A percentile compares a stretch with the other conserved stretches of the same genome.
Conservation (phyloP, 345 rosid species). For the Brassica nigra region DNA sequence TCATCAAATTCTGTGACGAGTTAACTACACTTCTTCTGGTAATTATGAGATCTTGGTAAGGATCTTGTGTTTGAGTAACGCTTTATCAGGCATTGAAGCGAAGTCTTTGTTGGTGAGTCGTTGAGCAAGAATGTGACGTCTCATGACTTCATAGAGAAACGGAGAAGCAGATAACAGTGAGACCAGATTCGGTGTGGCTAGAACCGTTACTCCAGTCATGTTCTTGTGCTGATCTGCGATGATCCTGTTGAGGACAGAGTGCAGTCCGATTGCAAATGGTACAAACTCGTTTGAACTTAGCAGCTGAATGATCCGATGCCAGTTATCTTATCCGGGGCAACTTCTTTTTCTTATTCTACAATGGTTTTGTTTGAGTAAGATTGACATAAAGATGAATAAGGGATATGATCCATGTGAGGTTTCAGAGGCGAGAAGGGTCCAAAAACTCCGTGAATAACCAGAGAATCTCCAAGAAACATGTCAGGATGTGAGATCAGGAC, state of each 20-base stretch:
- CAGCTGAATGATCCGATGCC: slow-evolving; percentile 59
- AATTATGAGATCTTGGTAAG: slow-evolving; percentile 49
- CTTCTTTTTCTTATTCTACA: not conserved
- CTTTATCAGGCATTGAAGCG: slow-evolving; percentile 48
- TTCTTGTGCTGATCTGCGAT: slow-evolving; percentile 43
- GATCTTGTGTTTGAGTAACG: slow-evolving; percentile 49
- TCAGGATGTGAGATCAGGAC: slow-evolving; percentile 65
- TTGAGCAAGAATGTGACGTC: slow-evolving; percentile 54
- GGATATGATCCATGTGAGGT: slow-evolving; percentile 6
- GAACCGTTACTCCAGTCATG: slow-evolving; percentile 57
- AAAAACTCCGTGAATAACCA: slow-evolving; percentile 73
- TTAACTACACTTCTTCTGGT: slow-evolving; percentile 20
- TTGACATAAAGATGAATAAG: slow-evolving; percentile 37
- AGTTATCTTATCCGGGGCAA: slow-evolving; percentile 38
- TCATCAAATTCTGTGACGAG: slow-evolving; percentile 37
- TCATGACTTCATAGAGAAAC: slow-evolving; percentile 56
- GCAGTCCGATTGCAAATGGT: slow-evolving; percentile 69
- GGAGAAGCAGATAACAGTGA: slow-evolving; percentile 54
- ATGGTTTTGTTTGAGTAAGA: slow-evolving; percentile 34
- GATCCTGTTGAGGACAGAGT: slow-evolving; percentile 67
- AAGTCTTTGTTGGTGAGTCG: slow-evolving; percentile 50
- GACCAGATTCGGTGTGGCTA: slow-evolving; percentile 58
- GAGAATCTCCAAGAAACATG: slow-evolving; percentile 59
- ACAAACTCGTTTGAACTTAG: slow-evolving; percentile 70
- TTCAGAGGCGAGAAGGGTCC: slow-evolving; percentile 53